Evolutionary conservation across 805 yeast species (phyloP).

Genomic region (Myxozyma kluyveri): DNA sequence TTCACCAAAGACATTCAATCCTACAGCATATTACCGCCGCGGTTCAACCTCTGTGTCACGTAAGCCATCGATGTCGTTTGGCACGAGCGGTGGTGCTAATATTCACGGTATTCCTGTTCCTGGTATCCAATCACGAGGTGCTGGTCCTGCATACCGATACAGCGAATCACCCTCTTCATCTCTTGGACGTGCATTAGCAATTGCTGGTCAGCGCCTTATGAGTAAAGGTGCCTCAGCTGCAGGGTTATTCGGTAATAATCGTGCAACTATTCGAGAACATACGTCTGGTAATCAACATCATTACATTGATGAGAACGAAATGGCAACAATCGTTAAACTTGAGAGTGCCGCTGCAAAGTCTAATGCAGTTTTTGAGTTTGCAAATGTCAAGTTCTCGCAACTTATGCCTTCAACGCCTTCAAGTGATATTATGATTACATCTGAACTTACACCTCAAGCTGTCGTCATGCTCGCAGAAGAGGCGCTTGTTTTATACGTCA

Average conservation of each 20-base stretch:
- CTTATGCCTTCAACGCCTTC: conserved; percentile 63
- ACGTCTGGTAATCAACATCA: background rate
- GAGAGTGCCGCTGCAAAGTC: conserved; percentile 72
- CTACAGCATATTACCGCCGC: conserved; percentile 14
- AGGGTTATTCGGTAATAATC: background rate
- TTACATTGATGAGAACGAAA: conserved; percentile 23
- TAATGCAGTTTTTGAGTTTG: conserved; percentile 81
- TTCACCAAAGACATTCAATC: conserved; percentile 16
- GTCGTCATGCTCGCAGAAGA: conserved; percentile 66
- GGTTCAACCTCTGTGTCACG: conserved; percentile 13
- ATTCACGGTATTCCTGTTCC: background rate
- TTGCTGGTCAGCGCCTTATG: conserved; percentile 84
- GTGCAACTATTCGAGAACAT: conserved; percentile 12
- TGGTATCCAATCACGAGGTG: background rate
- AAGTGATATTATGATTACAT: conserved; percentile 9
- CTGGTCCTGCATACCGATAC: conserved; percentile 23
- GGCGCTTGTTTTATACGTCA: conserved; percentile 80
- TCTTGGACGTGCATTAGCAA: conserved; percentile 76
- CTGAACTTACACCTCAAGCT: conserved; percentile 37
- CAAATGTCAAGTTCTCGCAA: conserved; percentile 86
- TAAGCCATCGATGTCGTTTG: background rate
- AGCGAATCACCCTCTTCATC: conserved; percentile 73
- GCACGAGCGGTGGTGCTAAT: background rate
- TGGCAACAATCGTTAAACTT: conserved; percentile 11
- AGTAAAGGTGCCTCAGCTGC: conserved; percentile 43